A percentile compares a stretch with the other conserved stretches of the same genome.
phyloP scores from a whole-genome alignment of 257 asterid species.

The Avicennia marina region DNA sequence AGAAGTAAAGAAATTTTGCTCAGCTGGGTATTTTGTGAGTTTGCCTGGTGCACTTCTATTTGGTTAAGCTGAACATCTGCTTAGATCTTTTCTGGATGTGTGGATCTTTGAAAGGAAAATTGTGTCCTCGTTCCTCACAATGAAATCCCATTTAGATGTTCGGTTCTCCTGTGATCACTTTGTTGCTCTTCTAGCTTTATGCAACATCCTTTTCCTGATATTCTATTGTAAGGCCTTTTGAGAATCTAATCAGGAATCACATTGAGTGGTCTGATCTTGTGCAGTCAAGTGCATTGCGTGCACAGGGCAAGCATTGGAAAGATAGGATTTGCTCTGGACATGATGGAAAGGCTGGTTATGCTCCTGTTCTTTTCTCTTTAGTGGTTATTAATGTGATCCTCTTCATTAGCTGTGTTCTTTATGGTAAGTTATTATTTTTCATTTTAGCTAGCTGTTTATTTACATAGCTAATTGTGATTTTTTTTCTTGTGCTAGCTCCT shows the following conservation, averaged over 20 bases:
- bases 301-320: slow-evolving; percentile 51
- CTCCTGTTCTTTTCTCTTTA: slow-evolving; percentile 67
- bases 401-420: slow-evolving; percentile 63
- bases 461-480: slow-evolving; percentile 29
- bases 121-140: slow-evolving; percentile 6
- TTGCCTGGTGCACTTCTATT: slow-evolving; percentile 1
- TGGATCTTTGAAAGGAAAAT: slow-evolving; percentile 6
- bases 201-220: slow-evolving; percentile 8
- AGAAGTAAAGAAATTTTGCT: background rate
- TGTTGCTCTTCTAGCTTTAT: slow-evolving; percentile 7
- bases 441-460: slow-evolving; percentile 9
- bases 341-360: slow-evolving; percentile 64
- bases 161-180: slow-evolving; percentile 6
- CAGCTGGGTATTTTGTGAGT: background rate
- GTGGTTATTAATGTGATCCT: slow-evolving; percentile 61
- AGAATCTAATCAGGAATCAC: slow-evolving; percentile 30
- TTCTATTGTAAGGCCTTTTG: slow-evolving; percentile 11
- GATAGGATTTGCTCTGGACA: slow-evolving; percentile 46
- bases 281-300: slow-evolving; percentile 66
- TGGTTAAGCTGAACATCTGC: background rate
- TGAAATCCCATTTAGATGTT: background rate
- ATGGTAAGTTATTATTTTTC: slow-evolving; percentile 51
- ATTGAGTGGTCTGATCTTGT: slow-evolving; percentile 25
- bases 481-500: slow-evolving; percentile 61
- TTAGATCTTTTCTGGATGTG: background rate